phyloP scores from a whole-genome alignment of 768 basidiomycete genomes.

The Lactarius tabidus region DNA sequence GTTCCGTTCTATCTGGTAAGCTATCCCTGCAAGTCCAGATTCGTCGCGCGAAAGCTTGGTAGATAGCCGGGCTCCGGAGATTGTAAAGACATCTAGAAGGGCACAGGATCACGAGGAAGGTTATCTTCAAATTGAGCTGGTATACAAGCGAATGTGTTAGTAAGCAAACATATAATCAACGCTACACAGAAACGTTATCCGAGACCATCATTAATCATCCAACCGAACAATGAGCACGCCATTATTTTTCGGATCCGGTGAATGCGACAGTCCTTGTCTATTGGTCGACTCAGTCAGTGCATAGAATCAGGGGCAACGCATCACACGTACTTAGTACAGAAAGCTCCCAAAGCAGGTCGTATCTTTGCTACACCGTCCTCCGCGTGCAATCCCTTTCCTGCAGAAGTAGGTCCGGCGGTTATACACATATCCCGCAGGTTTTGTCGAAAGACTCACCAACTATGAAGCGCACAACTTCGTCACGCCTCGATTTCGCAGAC shows the following conservation, averaged over 20 bases:
- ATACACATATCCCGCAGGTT: neutral
- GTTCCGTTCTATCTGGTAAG: no score
- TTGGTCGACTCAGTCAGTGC: neutral
- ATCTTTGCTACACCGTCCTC: conserved; percentile 3
- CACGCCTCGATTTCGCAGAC: neutral
- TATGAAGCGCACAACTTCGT: conserved; percentile 12
- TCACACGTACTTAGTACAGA: conserved; percentile 9
- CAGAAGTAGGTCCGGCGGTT: neutral
- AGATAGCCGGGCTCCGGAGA: no score
- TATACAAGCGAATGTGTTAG: no score
- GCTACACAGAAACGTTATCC: neutral
- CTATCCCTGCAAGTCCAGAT: no score
- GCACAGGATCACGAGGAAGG: no score
- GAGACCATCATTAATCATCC: neutral
- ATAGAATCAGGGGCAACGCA: neutral
- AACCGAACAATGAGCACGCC: conserved; percentile 13
- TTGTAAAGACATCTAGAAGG: no score
- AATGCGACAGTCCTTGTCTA: neutral
- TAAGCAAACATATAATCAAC: no score
- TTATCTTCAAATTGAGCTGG: neutral
- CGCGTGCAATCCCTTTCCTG: conserved; percentile 10
- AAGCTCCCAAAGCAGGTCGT: conserved; percentile 11
- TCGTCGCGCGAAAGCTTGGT: no score
- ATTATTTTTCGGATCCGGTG: conserved; percentile 1
- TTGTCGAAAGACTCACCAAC: conserved; percentile 7